Conservation (phyloP, 2,329 filamentous ascomycete genomes). For the Fusarium sp. region DNA sequence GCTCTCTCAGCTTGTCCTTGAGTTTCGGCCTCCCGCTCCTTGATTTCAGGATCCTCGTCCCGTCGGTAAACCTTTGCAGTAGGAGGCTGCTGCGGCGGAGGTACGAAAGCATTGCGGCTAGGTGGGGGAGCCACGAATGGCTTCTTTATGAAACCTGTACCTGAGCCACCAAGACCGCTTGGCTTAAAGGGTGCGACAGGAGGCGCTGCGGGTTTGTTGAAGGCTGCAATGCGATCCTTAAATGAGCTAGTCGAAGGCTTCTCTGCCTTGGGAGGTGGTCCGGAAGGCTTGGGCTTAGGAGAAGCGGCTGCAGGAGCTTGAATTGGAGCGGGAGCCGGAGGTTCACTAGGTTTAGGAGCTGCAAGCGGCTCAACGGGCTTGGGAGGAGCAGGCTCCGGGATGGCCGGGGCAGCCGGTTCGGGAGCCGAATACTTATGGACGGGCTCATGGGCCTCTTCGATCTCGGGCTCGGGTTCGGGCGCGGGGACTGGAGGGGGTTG, state of each 20-base stretch:
- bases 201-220: constrained; percentile 89
- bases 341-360: constrained; percentile 54
- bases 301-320: constrained; percentile 48
- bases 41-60: constrained; percentile 85
- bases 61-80: constrained; percentile 83
- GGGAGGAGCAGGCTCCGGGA: constrained; percentile 43
- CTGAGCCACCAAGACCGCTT: constrained; percentile 67
- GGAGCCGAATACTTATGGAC: constrained; percentile 52
- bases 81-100: constrained; percentile 77
- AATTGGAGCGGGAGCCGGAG: constrained; percentile 45
- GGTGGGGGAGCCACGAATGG: constrained; percentile 96
- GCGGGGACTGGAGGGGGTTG: constrained; percentile 52
- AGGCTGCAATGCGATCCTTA: constrained; percentile 95
- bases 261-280: constrained; percentile 76
- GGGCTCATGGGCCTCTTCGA: constrained; percentile 53
- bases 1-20: constrained; percentile 76
- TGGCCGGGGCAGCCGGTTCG: constrained; percentile 53
- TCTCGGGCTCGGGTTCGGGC: constrained; percentile 56
- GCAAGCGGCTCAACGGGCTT: constrained; percentile 54
- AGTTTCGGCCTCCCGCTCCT: constrained; percentile 74
- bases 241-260: constrained; percentile 85
- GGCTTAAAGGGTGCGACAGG: constrained; percentile 94
- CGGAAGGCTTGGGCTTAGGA: constrained; percentile 61
- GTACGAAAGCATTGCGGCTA: constrained; percentile 90
- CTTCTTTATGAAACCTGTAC: constrained; percentile 88